phyloP scores from a whole-genome alignment of 441 rosid genomes.

The Kokia cookei region DNA sequence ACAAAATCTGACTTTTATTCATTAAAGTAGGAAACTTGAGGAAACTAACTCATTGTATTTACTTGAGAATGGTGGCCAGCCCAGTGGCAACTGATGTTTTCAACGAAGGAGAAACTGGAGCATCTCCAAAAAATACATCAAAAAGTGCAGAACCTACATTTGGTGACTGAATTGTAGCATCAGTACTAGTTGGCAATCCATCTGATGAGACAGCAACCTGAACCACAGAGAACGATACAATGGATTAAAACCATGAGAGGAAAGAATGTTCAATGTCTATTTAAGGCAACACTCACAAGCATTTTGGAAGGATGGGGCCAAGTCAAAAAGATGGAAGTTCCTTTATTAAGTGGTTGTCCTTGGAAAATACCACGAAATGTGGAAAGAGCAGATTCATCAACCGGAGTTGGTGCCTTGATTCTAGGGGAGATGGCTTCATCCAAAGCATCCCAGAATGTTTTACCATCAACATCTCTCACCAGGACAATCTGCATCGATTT shows the following conservation, averaged over 20 bases:
- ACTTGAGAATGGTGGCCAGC: constrained; percentile 41
- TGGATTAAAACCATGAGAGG: not conserved
- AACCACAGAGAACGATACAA: not conserved
- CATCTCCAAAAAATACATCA: constrained; percentile 67
- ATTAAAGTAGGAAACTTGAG: not conserved
- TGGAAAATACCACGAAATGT: constrained; percentile 58
- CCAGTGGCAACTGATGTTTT: constrained; percentile 59
- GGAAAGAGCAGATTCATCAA: constrained; percentile 59
- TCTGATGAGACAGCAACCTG: constrained; percentile 63
- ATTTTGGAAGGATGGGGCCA: constrained; percentile 63
- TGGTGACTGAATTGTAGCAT: constrained; percentile 55
- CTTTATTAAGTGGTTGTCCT: constrained; percentile 64
- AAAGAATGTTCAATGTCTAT: not conserved
- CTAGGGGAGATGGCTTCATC: constrained; percentile 70
- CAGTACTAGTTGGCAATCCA: constrained; percentile 43
- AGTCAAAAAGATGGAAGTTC: constrained; percentile 67
- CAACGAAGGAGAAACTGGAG: constrained; percentile 74
- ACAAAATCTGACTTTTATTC: not conserved
- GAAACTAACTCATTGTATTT: constrained; percentile 11
- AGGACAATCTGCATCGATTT: constrained; percentile 76
- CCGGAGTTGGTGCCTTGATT: constrained; percentile 44
- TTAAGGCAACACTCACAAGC: constrained; percentile 45
- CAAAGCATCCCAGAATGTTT: constrained; percentile 90
- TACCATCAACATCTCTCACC: constrained; percentile 88
- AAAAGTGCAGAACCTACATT: constrained; percentile 56